Percentiles rank a stretch among this genome's conserved stretches.
phyloP scores from a whole-genome alignment of 2,329 filamentous ascomycete species.

The Colletotrichum sublineola region DNA sequence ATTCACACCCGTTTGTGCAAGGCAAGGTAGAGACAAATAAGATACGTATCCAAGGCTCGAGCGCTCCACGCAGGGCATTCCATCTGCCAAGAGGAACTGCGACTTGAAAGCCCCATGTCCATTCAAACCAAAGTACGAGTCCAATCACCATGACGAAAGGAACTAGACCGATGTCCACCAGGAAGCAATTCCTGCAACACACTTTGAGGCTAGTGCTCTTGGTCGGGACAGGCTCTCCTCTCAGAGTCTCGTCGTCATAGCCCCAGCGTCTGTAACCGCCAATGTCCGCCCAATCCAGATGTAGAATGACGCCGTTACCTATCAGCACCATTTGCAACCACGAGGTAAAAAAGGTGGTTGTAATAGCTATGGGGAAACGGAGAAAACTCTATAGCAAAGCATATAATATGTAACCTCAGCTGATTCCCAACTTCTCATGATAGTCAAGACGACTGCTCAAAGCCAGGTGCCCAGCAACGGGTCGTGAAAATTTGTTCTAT shows the following conservation, averaged over 20 bases:
- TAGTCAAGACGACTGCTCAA: conserved; percentile 44
- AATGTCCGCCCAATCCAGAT: neutral
- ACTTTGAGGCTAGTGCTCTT: neutral
- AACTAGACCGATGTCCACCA: neutral
- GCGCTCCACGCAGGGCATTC: neutral
- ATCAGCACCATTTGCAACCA: neutral
- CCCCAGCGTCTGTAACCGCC: neutral
- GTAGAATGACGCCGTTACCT: neutral
- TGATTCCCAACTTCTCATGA: conserved; percentile 45
- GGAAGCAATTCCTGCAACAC: neutral
- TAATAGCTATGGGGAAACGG: too few species aligned
- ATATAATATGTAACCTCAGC: conserved; percentile 41
- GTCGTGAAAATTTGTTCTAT: conserved; percentile 36
- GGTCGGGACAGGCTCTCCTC: neutral
- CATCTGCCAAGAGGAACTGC: neutral
- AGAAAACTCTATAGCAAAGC: neutral
- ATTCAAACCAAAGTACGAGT: neutral
- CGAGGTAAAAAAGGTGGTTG: neutral
- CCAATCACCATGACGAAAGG: neutral
- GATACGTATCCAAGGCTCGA: neutral
- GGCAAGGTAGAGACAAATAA: neutral
- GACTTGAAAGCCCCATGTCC: neutral
- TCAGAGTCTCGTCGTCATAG: neutral
- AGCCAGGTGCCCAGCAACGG: conserved; percentile 45
- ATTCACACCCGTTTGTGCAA: neutral